Evolutionary conservation across 352 stramenopile genomes (phyloP), one percentile per base, ranked within the genome.

Genomic region (Phytopythium mirpurense): DNA sequence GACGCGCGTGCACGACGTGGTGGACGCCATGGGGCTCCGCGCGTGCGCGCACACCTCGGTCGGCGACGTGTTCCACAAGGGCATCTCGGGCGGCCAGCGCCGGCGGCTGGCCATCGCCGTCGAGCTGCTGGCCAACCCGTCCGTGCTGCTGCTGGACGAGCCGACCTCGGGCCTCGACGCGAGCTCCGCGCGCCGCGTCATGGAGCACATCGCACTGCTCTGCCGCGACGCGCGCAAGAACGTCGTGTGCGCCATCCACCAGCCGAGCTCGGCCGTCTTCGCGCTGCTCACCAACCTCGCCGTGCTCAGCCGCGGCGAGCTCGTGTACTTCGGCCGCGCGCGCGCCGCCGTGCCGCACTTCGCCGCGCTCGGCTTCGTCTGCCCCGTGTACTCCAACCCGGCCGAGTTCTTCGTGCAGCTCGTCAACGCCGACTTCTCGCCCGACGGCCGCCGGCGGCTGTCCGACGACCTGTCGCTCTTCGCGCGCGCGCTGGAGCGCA

Each of bases 141-240:
- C 93, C n/a, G 68, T 98, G 31, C 59, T 99, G 34, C 86, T 99
- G 26, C 68, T 99, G 21, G 95, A 98, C 53, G 96, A 98, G 54
- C 93, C 95, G 2, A 98, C 93, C 0, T 94, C 74, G 11, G 89
- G 90, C 0, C 70, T 98, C 16, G 95, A 98, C 65, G 77, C 83
- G 18, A 88, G 78, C 7, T 87, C 90, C n/a, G 90, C 93, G 15
- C 71, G 88, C 24, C 79, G 78, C 44, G 84, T 98, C 5, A 96
- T 98, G 63, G 67, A 92, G 24, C 57, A 80, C 23, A 70, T 91
- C 21, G 56, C 81, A 14, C 58, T 69, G 29, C 56, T 80, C 1
- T 72, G 78, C 16, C 60, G 65, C 0, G 67, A 90, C 23, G 54
- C 58, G 32, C 63, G 65, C 55, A 86, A 85, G 60, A 93, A 80